A percentile compares a stretch with the other conserved stretches of the same genome.
These are phyloP conservation scores for Gautieria morchelliformis DNA, from an alignment of 768 basidiomycete species.

Conservation along the genomic window DNA sequence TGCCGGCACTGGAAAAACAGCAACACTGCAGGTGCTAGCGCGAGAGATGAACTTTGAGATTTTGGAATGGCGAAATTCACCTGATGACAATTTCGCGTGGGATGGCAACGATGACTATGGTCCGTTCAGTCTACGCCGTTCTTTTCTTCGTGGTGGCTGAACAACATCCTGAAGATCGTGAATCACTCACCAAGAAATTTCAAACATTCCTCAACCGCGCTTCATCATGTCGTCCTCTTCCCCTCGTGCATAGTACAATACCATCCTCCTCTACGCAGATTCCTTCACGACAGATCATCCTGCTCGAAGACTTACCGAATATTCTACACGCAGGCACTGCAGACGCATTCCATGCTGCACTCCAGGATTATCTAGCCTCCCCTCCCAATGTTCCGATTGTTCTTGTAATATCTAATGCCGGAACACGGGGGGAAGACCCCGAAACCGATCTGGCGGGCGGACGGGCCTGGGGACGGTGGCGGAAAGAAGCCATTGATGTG, in stretches of 20 bases:
- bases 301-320: conserved; percentile 89
- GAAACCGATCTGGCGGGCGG: conserved; percentile 41
- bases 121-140: background rate
- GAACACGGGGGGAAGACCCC: conserved; percentile 56
- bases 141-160: background rate
- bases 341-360: conserved; percentile 58
- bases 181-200: conserved; percentile 48
- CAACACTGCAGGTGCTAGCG: conserved; percentile 68
- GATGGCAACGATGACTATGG: conserved; percentile 20
- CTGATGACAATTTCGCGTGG: conserved; percentile 36
- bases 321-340: conserved; percentile 66
- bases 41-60: conserved; percentile 70
- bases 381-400: conserved; percentile 51
- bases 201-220: conserved; percentile 67
- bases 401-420: conserved; percentile 75
- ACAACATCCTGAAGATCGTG: conserved; percentile 20
- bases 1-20: conserved; percentile 85
- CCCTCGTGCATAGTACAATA: conserved; percentile 6
- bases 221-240: conserved; percentile 44
- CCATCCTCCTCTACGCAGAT: conserved; percentile 1
- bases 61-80: conserved; percentile 74
- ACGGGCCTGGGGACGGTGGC: conserved; percentile 28
- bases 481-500: conserved; percentile 52
- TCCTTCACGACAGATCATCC: conserved; percentile 46
- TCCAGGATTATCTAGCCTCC: conserved; percentile 44